phyloP scores from a whole-genome alignment of 768 basidiomycete genomes.

The Boletus tomentosulus region DNA sequence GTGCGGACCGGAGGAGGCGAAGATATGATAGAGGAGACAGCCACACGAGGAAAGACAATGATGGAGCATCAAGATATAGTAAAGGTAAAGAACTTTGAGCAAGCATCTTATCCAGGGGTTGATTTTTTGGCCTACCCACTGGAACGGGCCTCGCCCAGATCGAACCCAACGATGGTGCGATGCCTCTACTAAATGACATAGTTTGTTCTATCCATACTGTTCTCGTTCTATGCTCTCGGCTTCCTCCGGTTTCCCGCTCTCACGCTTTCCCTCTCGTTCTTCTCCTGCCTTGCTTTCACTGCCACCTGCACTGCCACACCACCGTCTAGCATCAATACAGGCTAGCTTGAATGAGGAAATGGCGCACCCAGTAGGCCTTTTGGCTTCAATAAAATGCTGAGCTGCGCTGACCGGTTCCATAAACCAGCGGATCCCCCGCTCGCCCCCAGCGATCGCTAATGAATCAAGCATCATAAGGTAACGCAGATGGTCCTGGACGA shows the following conservation, averaged over 20 bases:
- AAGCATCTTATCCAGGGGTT: constrained; percentile 67
- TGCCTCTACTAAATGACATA: too few species aligned
- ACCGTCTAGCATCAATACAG: not conserved
- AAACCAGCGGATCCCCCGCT: constrained; percentile 73
- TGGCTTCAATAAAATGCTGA: constrained; percentile 16
- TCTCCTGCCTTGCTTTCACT: too few species aligned
- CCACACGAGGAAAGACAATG: constrained; percentile 68
- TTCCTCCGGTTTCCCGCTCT: too few species aligned
- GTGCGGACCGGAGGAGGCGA: constrained; percentile 43
- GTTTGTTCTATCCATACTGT: too few species aligned
- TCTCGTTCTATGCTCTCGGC: too few species aligned
- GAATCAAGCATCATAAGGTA: constrained; percentile 73
- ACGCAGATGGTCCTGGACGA: constrained; percentile 51
- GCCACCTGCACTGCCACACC: too few species aligned
- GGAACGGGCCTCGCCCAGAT: too few species aligned
- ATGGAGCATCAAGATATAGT: constrained; percentile 65
- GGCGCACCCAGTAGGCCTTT: constrained; percentile 19
- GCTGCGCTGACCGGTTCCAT: constrained; percentile 36
- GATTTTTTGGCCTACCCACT: constrained; percentile 39
- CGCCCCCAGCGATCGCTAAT: constrained; percentile 52
- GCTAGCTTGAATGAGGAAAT: not conserved
- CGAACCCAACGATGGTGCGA: too few species aligned
- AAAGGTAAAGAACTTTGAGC: constrained; percentile 54
- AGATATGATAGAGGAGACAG: constrained; percentile 70
- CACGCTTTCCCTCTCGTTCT: too few species aligned